Evolutionary conservation across 805 yeast genomes (phyloP).

Genomic region (Candida orba): DNA sequence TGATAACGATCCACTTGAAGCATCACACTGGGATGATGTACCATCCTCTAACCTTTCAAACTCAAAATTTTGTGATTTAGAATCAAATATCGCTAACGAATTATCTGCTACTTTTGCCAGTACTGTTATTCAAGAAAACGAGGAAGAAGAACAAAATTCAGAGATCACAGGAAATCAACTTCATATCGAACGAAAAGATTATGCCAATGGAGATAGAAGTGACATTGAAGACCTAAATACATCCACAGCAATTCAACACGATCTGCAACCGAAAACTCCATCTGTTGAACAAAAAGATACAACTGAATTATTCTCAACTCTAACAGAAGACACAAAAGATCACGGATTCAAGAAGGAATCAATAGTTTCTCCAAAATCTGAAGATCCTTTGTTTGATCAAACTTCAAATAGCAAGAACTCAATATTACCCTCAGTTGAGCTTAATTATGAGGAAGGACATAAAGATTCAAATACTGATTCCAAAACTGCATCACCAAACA

Average conservation of each 20-base stretch:
- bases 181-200: constrained; percentile 3
- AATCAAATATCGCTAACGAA: constrained; percentile 12
- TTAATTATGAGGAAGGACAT: constrained; percentile 6
- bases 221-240: not conserved
- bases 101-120: constrained; percentile 14
- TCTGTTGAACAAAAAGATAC: constrained; percentile 11
- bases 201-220: not conserved
- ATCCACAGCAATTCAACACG: not conserved
- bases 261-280: constrained; percentile 3
- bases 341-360: constrained; percentile 14
- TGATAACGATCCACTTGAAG: constrained; percentile 38
- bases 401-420: constrained; percentile 4
- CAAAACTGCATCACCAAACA: constrained; percentile 28
- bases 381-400: constrained; percentile 30
- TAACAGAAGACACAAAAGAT: constrained; percentile 30
- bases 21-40: constrained; percentile 57
- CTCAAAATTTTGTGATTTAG: not conserved
- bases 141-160: constrained; percentile 2
- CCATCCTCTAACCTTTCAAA: constrained; percentile 30
- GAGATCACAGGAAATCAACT: not conserved
- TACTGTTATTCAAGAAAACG: constrained; percentile 2
- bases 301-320: constrained; percentile 32
- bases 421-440: constrained; percentile 6
- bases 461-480: constrained; percentile 10
- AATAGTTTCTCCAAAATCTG: constrained; percentile 20